Base-by-base conservation (phyloP, 2,329 filamentous ascomycete species). In the Cucurbitaria berberidis region DNA sequence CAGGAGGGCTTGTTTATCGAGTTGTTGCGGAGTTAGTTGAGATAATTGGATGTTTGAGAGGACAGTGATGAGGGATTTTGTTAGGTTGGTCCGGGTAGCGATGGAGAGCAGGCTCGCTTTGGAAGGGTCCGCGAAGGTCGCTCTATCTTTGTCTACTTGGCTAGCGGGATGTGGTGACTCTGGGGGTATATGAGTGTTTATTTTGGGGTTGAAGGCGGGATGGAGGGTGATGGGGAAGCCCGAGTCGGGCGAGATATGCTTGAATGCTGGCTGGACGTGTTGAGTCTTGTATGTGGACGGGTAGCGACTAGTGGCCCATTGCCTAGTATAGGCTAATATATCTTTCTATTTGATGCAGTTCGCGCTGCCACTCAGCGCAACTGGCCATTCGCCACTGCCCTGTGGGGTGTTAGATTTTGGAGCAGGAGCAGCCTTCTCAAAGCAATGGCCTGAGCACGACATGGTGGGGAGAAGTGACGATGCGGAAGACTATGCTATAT, bases 1-100 rank as follows among this genome's bases (percentile, higher is more conserved):
- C n/a, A 67, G 60, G 40, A 71, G 59, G 6, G 86, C 87, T 0
- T 90, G 75, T 58, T 89, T 87, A 55, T 80, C 77, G 39, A 79
- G 76, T 40, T 75, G 74, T 1, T 70, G 56, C 32, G 74, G 66
- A 5, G 71, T 72, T 5, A 81, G 73, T 24, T 71, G 57, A 61
- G 67, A 76, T 36, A 82, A 64, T 59, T 81, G 79, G 19, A 81
- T 45, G 10, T 51, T 57, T 1, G 52, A 51, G 8, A 66, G 47
- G 11, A 63, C 35, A 1, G 59, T 64, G 11, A 63, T 63, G 11
- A 66, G 59, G 6, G 71, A 73, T 22, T 57, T 39, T 11, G 45
- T 45, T 5, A 60, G 44, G 21, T 60, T 50, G 16, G 27, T 48
- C 3, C 49, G 35, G 8, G 26, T 53, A 5, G 52, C 50, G 2